Conservation (phyloP, 257 asterid genomes). For the Primulina tabacum region DNA sequence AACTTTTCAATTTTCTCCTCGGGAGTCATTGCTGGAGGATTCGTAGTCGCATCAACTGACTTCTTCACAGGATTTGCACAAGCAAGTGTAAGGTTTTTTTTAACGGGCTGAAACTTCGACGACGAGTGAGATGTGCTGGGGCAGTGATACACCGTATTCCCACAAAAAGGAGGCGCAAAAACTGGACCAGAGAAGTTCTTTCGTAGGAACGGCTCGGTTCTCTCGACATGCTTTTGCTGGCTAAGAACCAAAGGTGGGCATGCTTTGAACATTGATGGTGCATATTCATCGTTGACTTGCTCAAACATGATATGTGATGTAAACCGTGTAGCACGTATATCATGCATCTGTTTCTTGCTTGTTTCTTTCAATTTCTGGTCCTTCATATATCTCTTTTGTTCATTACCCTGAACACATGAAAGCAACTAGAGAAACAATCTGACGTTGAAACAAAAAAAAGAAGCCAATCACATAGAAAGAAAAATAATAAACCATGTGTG, state of each 20-base stretch:
- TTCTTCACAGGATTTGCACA: slow-evolving; percentile 34
- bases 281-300: slow-evolving; percentile 43
- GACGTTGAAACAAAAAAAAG: slow-evolving; percentile 34
- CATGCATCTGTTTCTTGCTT: slow-evolving; percentile 37
- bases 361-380: slow-evolving; percentile 44
- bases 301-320: slow-evolving; percentile 38
- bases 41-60: slow-evolving; percentile 22
- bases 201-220: slow-evolving; percentile 34
- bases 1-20: slow-evolving; percentile 83
- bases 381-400: slow-evolving; percentile 43
- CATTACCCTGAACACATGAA: slow-evolving; percentile 48
- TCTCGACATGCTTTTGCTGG: slow-evolving; percentile 28
- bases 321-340: slow-evolving; percentile 43
- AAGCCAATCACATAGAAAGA: slow-evolving; percentile 1
- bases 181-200: slow-evolving; percentile 39
- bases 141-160: slow-evolving; percentile 40
- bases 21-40: slow-evolving; percentile 73
- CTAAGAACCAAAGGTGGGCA: slow-evolving; percentile 34
- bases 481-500: neutral
- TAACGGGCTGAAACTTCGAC: slow-evolving; percentile 29
- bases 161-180: slow-evolving; percentile 46
- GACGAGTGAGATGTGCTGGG: slow-evolving; percentile 33
- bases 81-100: slow-evolving; percentile 17
- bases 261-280: slow-evolving; percentile 37
- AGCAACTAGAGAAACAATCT: slow-evolving; percentile 51